Evolutionary conservation across 495 filamentous ascomycete species (phyloP), one percentile per base, ranked within the genome.

Genomic region (Stereocaulon alpinum): DNA sequence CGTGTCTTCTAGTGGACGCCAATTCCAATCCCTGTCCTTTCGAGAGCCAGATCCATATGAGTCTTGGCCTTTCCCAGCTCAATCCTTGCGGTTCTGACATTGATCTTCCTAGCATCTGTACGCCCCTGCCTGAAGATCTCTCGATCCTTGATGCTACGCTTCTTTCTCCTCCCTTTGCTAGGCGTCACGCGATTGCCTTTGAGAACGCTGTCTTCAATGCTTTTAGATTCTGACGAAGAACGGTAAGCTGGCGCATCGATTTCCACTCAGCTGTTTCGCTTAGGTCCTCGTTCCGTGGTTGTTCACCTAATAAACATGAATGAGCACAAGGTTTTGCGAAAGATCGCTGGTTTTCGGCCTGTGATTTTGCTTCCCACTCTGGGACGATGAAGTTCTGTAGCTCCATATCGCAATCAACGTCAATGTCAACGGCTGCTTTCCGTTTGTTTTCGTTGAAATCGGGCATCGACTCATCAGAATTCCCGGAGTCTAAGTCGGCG

Each of bases 161-260:
- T 60, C 42, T 22, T 34, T 41, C 42, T 47, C 42, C 22, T 47
- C 18, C 24, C 55, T 37, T 43, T 58, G 15, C 17, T 18, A 30
- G 65, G 41, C 52, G 58, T 65, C 9, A 65, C 20, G 37, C 52
- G 32, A 44, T 54, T 42, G 9, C 52, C 56, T 56, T 56, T 45
- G 40, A 67, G 51, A 42, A 58, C 60, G 20, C 52, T 54, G 14
- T 67, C 65, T 32, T 58, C 63, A 49, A 65, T 65, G 3, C 59
- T 44, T 44, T 60, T 15, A 63, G 49, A 24, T 57, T 63, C 55
- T 61, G 40, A 27, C 63, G 63, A 50, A 64, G 63, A 48, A 51
- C 49, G 3, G 59, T 55, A 27, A 67, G 59, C 55, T 67, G 63
- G 48, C 53, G 61, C 49, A 55, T 58, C 20, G 62, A 64, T 14